Percentiles rank a stretch among this genome's conserved stretches.
Conservation (phyloP, 2,329 filamentous ascomycete species). For the Akanthomyces dipterigenus region DNA sequence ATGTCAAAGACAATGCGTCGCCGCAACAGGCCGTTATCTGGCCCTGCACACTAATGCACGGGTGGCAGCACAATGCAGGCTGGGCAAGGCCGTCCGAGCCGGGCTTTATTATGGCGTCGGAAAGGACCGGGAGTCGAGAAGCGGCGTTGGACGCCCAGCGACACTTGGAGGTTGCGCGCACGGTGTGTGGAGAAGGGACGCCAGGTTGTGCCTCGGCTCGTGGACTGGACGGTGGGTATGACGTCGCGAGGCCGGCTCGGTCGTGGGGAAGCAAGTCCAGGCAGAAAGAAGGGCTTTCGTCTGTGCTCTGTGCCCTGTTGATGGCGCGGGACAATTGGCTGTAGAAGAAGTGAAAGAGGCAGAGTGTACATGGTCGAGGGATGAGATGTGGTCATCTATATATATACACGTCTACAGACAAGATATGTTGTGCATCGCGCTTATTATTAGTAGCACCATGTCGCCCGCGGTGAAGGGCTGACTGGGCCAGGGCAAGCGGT, state of each 20-base stretch:
- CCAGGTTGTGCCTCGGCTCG: constrained; percentile 12
- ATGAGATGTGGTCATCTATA: neutral
- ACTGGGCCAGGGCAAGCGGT: neutral
- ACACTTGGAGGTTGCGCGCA: too few species aligned
- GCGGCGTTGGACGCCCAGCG: neutral
- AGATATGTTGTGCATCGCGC: neutral
- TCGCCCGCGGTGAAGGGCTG: neutral
- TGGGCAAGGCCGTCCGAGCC: neutral
- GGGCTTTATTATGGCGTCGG: constrained; percentile 7
- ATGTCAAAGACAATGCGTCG: constrained; percentile 5
- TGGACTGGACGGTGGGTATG: neutral
- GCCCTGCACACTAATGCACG: neutral
- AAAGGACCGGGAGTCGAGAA: constrained; percentile 6
- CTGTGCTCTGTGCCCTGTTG: neutral
- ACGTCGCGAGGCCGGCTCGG: constrained; percentile 2
- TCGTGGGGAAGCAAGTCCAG: neutral
- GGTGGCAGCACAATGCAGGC: neutral
- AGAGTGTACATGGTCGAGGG: neutral
- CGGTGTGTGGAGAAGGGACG: neutral
- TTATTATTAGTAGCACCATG: neutral
- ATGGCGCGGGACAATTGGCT: neutral
- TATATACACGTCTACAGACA: neutral
- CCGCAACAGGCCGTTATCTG: neutral
- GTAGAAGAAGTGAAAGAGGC: neutral
- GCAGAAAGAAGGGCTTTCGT: neutral